Evolutionary conservation across 306 rosid species (phyloP), one percentile per base, ranked within the genome.

Genomic region (Prunus campanulata): DNA sequence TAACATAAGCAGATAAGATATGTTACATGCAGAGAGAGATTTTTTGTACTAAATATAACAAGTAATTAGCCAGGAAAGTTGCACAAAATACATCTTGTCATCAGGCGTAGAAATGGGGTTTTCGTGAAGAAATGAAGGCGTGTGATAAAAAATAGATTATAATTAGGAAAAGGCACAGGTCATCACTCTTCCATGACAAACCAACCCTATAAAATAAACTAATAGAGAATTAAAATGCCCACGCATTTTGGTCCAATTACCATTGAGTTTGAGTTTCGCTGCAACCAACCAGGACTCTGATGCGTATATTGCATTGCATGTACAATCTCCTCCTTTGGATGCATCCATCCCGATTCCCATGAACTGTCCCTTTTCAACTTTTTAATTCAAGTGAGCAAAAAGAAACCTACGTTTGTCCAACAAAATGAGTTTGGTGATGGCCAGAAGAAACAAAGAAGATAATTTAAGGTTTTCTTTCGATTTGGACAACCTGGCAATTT

Each of bases 91-190:
- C 44, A 39, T 39, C 8, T 1, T 6, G 44, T 4, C 44, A 6
- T 39, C 24, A 24, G 24, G 44, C 9, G 44, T 39, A 39, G 9
- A 39, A 39, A 6, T 39, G 44, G 8, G 44, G 44, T 79, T 79
- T 83, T 85, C 91, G 79, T 86, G 85, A 18, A 62, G 70, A 77
- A 83, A 68, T 42, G 85, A 82, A 89, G 74, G 83, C 91, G 93
- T 90, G 89, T 66, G n/a, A 15, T 61, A 69, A 19, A 32, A 19
- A 32, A 50, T 20, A 70, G 54, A 82, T 82, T 78, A 60, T 39
- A 39, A 39, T 39, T 39, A 6, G 44, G 9, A 39, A 81, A 74
- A 56, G 24, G 78, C 52, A 70, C 73, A 68, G 85, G 78, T 80
- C 79, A 79, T 79, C 83, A 22, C 70, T 69, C 67, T 54, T 48